Evolutionary conservation across 2,329 filamentous ascomycete genomes (phyloP).

Genomic region (Botrytis pseudocinerea): DNA sequence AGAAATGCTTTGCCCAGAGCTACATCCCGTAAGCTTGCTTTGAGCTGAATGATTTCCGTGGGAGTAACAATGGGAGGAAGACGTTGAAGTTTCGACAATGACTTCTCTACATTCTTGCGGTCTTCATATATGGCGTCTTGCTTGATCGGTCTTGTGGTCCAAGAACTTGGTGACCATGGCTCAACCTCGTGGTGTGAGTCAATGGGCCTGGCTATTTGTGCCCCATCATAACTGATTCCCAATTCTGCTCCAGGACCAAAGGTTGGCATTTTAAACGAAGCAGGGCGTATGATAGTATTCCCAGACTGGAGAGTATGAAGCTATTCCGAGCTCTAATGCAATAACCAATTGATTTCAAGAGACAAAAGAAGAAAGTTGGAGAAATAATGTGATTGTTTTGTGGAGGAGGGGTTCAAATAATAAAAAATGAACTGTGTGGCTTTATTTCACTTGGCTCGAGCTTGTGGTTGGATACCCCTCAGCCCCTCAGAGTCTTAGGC

Average conservation of each 20-base stretch:
- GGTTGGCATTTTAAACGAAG: slow-evolving; percentile 11
- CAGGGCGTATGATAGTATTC: neutral
- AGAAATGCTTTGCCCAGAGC: slow-evolving; percentile 90
- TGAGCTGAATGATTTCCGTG: slow-evolving; percentile 76
- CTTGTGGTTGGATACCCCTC: neutral
- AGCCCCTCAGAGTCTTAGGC: neutral
- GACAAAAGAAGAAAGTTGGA: neutral
- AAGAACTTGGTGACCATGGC: slow-evolving; percentile 63
- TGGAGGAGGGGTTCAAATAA: neutral
- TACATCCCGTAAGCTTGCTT: slow-evolving; percentile 77
- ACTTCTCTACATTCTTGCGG: slow-evolving; percentile 56
- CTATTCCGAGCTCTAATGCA: neutral
- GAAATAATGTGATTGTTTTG: slow-evolving; percentile 5
- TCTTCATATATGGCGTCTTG: slow-evolving; percentile 73
- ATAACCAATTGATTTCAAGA: neutral
- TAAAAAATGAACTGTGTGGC: neutral
- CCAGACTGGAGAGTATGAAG: neutral
- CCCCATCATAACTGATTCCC: slow-evolving; percentile 4
- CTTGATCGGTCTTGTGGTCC: slow-evolving; percentile 77
- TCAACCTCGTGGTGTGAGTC: slow-evolving; percentile 17
- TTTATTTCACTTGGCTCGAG: neutral
- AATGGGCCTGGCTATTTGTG: neutral
- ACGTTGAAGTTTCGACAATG: slow-evolving; percentile 63
- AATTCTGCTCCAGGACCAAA: neutral
- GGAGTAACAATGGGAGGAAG: slow-evolving; percentile 80